Conservation (phyloP, 2,329 filamentous ascomycete genomes). For the Neonectria magnoliae region DNA sequence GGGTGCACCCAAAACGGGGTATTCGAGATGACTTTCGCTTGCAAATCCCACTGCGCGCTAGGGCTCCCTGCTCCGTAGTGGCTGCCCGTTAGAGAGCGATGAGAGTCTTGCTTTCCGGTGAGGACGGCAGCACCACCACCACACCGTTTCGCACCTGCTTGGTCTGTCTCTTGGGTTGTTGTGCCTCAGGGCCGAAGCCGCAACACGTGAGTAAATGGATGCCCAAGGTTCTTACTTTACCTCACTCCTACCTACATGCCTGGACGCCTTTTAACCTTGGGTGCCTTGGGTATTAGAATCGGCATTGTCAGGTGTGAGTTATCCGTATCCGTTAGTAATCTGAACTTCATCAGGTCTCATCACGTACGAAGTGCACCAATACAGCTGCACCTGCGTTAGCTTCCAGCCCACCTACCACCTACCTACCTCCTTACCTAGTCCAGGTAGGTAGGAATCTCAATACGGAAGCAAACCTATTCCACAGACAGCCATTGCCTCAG, state of each 20-base stretch:
- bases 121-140: conserved; percentile 5
- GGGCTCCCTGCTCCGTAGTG: conserved; percentile 14
- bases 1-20: conserved; percentile 12
- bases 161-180: conserved; percentile 1
- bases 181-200: background rate
- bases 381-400: background rate
- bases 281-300: no score
- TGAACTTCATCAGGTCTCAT: background rate
- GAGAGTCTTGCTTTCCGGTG: conserved; percentile 16
- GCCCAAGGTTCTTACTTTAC: no score
- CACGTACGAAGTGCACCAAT: background rate
- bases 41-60: conserved; percentile 11
- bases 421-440: background rate
- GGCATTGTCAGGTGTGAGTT: background rate
- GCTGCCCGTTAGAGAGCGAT: conserved; percentile 6
- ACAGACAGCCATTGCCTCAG: conserved; percentile 14
- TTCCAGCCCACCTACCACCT: background rate
- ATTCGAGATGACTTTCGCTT: conserved; percentile 10
- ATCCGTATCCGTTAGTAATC: background rate
- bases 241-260: no score
- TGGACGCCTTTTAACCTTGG: background rate
- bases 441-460: background rate
- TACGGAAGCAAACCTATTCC: background rate
- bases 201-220: background rate
- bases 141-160: background rate